These are phyloP conservation scores for Macroventuria anomochaeta DNA, from an alignment of 2,329 filamentous ascomycete genomes.

Conservation along the genomic window DNA sequence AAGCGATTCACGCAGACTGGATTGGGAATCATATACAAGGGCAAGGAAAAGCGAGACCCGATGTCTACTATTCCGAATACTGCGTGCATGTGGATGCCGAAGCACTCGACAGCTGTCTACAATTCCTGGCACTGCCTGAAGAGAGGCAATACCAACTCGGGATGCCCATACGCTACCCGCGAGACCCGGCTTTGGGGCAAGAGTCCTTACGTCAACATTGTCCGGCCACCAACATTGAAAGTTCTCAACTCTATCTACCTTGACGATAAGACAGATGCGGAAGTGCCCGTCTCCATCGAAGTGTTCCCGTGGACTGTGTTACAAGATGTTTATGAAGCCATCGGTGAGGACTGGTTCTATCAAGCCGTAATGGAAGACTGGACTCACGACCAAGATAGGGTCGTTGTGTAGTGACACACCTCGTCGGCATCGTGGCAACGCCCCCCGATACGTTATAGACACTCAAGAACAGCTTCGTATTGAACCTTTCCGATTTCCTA, in stretches of 20 bases:
- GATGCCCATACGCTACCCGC: conserved; percentile 1
- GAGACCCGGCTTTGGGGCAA: conserved; percentile 1
- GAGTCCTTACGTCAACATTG: conserved; percentile 7
- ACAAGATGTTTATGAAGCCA: conserved; percentile 1
- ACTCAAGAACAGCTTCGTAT: no score
- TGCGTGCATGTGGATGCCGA: conserved; percentile 3
- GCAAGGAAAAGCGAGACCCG: not conserved
- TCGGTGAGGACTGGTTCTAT: conserved; percentile 5
- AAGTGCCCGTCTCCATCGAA: conserved; percentile 1
- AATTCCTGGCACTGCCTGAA: conserved; percentile 1
- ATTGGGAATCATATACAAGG: conserved; percentile 6
- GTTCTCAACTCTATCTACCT: not conserved
- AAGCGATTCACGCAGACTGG: conserved; percentile 5
- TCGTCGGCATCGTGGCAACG: no score
- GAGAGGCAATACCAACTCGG: conserved; percentile 4
- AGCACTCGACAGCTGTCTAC: conserved; percentile 2
- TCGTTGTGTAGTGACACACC: not conserved
- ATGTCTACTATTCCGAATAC: conserved; percentile 1
- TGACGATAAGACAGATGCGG: not conserved
- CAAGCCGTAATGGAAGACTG: not conserved
- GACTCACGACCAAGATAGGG: conserved; percentile 2
- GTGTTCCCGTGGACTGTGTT: conserved; percentile 4
- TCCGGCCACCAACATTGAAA: conserved; percentile 5
- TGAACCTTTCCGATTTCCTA: no score
- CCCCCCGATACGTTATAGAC: not conserved